Percentiles rank a stretch among this genome's conserved stretches.
These are phyloP conservation scores for Bryoglossum gracile DNA, from an alignment of 495 filamentous ascomycete genomes.

Conservation along the genomic window DNA sequence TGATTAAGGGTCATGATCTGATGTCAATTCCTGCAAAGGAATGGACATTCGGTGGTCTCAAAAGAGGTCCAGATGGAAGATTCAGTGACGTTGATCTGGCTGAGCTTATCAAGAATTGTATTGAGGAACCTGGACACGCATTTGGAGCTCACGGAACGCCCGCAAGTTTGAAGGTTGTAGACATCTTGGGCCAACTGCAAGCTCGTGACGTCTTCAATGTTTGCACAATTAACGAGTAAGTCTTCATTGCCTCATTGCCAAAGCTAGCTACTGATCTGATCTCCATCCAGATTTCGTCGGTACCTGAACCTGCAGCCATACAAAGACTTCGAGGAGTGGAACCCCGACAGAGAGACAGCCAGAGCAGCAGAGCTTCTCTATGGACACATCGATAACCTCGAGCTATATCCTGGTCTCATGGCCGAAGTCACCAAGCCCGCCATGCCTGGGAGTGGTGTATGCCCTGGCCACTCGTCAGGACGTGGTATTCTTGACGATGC, in stretches of 20 bases:
- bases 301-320: slow-evolving; percentile 73
- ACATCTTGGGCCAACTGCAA: slow-evolving; percentile 80
- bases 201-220: slow-evolving; percentile 45
- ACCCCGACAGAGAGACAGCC: slow-evolving; percentile 63
- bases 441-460: slow-evolving; percentile 75
- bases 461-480: slow-evolving; percentile 73
- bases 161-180: slow-evolving; percentile 60
- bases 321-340: slow-evolving; percentile 77
- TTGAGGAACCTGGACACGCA: slow-evolving; percentile 57
- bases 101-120: slow-evolving; percentile 55
- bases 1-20: slow-evolving; percentile 38
- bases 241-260: background rate
- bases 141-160: slow-evolving; percentile 73
- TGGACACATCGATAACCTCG: slow-evolving; percentile 69
- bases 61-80: slow-evolving; percentile 51
- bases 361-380: slow-evolving; percentile 69
- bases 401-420: slow-evolving; percentile 75
- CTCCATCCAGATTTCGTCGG: slow-evolving; percentile 72
- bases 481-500: slow-evolving; percentile 81
- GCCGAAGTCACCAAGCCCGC: slow-evolving; percentile 71
- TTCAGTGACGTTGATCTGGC: slow-evolving; percentile 64
- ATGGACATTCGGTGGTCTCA: slow-evolving; percentile 56
- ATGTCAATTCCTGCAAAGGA: slow-evolving; percentile 54
- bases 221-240: slow-evolving; percentile 37
- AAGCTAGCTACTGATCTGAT: slow-evolving; percentile 29